These are phyloP conservation scores for Rubia tinctorum DNA, from an alignment of 305 asterid species.

Conservation along the genomic window DNA sequence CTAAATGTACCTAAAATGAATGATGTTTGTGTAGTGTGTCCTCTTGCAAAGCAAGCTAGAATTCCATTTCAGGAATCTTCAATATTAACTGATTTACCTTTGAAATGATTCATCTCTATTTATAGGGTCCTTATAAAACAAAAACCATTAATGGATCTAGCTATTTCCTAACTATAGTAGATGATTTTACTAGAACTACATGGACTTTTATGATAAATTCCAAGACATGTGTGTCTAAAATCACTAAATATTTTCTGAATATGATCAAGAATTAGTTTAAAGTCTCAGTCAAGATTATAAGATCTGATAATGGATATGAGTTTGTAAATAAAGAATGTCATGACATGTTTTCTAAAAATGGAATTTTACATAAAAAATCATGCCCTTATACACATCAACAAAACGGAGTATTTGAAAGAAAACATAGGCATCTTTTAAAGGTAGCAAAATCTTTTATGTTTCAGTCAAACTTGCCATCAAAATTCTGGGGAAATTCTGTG, in stretches of 20 bases:
- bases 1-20: too few relatives aligned
- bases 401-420: not conserved
- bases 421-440: not conserved
- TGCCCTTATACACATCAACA: not conserved
- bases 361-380: not conserved
- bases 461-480: not conserved
- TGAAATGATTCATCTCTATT: not conserved
- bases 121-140: not conserved
- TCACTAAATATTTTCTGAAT: too few relatives aligned
- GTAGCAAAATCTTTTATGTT: not conserved
- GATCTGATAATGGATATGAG: not conserved
- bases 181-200: not conserved
- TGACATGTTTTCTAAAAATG: not conserved
- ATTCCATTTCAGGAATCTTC: not conserved
- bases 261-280: too few relatives aligned
- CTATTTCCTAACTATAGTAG: conserved; percentile 1
- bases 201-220: not conserved
- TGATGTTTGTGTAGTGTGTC: not conserved
- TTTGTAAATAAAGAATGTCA: not conserved
- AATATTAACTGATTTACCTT: not conserved
- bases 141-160: too few relatives aligned
- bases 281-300: not conserved
- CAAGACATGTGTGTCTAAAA: not conserved
- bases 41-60: not conserved
- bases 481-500: not conserved